Evolutionary conservation across 495 filamentous ascomycete species (phyloP).

Genomic region (Trichoderma orchidacearum): DNA sequence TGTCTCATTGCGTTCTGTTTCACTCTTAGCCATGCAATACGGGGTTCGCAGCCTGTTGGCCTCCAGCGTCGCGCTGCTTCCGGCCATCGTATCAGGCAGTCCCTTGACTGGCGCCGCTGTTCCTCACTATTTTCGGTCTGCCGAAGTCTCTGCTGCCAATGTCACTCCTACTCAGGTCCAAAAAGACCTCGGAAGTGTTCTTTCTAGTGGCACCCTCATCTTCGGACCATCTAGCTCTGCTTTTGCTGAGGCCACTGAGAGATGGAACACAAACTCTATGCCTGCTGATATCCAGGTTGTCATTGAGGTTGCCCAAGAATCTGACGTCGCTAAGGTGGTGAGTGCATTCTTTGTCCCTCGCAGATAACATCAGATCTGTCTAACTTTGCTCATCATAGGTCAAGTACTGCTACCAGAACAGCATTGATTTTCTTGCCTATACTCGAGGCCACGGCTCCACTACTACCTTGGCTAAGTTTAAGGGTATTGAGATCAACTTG

Average conservation of each 20-base stretch:
- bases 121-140: not conserved
- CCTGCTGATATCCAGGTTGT: constrained; percentile 4
- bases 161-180: not conserved
- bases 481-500: constrained; percentile 1
- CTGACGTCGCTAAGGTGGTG: constrained; percentile 4
- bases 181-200: not conserved
- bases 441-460: constrained; percentile 3
- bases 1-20: no score
- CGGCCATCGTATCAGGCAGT: not conserved
- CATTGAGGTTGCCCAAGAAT: constrained; percentile 1
- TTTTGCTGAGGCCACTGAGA: not conserved
- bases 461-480: not conserved
- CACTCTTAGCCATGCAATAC: not conserved
- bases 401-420: constrained; percentile 4
- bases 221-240: constrained; percentile 1
- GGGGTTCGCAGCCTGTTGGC: not conserved
- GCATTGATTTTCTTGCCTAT: constrained; percentile 4
- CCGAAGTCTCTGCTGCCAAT: not conserved
- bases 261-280: constrained; percentile 1
- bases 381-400: not conserved
- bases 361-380: no score
- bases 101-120: no score
- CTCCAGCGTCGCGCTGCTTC: not conserved
- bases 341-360: no score
- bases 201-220: constrained; percentile 1